Evolutionary conservation across 75 land plant genomes (phyloP).

Genomic region (Adiantum capillusveneris): DNA sequence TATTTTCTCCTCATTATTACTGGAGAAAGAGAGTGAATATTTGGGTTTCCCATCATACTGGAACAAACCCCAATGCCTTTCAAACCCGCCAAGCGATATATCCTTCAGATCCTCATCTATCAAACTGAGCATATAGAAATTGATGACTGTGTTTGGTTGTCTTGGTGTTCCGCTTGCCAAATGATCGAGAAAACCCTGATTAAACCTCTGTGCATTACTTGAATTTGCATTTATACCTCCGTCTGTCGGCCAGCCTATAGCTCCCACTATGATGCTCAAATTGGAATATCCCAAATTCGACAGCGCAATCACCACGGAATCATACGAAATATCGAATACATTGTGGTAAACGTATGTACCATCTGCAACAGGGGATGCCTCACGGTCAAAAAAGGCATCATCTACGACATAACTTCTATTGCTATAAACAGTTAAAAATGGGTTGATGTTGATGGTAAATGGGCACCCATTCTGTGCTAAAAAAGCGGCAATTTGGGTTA

Average conservation of each 20-base stretch:
- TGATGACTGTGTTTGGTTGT: constrained; percentile 23
- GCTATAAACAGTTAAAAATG: constrained; percentile 50
- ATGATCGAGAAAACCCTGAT: constrained; percentile 35
- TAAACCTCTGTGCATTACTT: constrained; percentile 35
- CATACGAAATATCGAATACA: constrained; percentile 57
- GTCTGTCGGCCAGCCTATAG: constrained; percentile 68
- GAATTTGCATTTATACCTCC: constrained; percentile 37
- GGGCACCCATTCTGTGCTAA: constrained; percentile 24
- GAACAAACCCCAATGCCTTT: constrained; percentile 50
- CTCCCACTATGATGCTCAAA: constrained; percentile 41
- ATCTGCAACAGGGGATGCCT: constrained; percentile 31
- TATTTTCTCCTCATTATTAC: constrained; percentile 12
- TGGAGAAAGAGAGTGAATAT: constrained; percentile 27
- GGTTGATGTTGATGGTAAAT: constrained; percentile 50
- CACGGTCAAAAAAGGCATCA: constrained; percentile 45
- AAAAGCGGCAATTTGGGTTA: constrained; percentile 25
- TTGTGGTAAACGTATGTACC: constrained; percentile 43
- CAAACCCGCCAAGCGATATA: constrained; percentile 32
- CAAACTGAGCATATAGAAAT: constrained; percentile 38
- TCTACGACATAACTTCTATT: constrained; percentile 40
- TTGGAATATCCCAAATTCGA: constrained; percentile 32
- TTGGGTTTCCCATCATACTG: constrained; percentile 39
- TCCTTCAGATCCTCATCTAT: constrained; percentile 47
- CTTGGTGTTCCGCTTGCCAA: constrained; percentile 41
- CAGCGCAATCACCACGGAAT: constrained; percentile 39